phyloP scores from a whole-genome alignment of 805 yeast genomes.

The Wickerhamiella galacta region DNA sequence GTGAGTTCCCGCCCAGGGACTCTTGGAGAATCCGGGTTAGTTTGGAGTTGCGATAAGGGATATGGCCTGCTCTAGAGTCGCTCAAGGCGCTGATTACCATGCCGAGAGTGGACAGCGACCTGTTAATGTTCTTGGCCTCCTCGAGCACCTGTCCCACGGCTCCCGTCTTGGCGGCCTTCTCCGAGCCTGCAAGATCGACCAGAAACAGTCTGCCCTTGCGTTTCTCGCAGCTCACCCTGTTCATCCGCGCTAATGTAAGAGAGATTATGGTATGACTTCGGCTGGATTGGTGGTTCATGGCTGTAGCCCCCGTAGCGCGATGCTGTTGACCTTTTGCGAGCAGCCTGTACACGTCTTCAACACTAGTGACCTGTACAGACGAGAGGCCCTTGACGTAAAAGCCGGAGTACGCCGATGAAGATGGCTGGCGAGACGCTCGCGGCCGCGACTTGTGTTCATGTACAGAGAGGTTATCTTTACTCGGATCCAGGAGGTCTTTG shows the following conservation, averaged over 20 bases:
- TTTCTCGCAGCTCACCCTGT: slow-evolving; percentile 35
- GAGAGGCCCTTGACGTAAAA: slow-evolving; percentile 57
- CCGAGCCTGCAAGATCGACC: slow-evolving; percentile 81
- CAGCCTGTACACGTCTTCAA: slow-evolving; percentile 40
- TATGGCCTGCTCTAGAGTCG: slow-evolving; percentile 44
- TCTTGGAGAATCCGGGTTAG: slow-evolving; percentile 64
- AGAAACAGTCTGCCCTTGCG: slow-evolving; percentile 50
- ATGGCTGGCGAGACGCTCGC: neutral
- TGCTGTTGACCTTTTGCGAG: slow-evolving; percentile 41
- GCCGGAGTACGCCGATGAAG: slow-evolving; percentile 29
- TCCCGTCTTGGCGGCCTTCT: slow-evolving; percentile 61
- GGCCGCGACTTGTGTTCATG: slow-evolving; percentile 1
- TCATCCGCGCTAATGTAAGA: slow-evolving; percentile 46
- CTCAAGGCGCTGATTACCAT: slow-evolving; percentile 67
- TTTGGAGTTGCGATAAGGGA: slow-evolving; percentile 66
- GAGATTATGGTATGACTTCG: slow-evolving; percentile 71
- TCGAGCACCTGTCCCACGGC: slow-evolving; percentile 59
- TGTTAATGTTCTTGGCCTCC: slow-evolving; percentile 73
- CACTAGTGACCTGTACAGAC: slow-evolving; percentile 40
- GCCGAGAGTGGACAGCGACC: slow-evolving; percentile 61
- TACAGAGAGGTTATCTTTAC: slow-evolving; percentile 11
- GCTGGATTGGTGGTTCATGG: slow-evolving; percentile 57
- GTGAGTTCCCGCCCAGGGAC: slow-evolving; percentile 66
- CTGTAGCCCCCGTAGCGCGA: slow-evolving; percentile 44
- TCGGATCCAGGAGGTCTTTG: slow-evolving; percentile 44